A percentile compares a stretch with the other conserved stretches of the same genome.
Conservation (phyloP, 345 rosid species). For the Citropsis articulata region DNA sequence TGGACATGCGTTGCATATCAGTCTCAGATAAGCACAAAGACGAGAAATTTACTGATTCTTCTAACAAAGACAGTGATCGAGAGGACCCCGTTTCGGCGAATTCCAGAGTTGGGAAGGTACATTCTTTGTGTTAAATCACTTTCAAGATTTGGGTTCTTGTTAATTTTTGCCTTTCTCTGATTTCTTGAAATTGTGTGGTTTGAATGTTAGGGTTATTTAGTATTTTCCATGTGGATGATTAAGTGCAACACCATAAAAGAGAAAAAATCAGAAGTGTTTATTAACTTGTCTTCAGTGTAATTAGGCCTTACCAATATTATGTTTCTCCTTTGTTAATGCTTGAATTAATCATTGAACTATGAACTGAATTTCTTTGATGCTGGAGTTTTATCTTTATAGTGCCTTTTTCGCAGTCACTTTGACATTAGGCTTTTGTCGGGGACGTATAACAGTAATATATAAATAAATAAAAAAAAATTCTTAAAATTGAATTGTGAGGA, state of each 20-base stretch:
- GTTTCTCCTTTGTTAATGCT: not conserved
- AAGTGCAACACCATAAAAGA: not conserved
- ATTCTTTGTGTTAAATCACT: not conserved
- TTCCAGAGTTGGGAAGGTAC: constrained; percentile 55
- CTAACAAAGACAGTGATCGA: constrained; percentile 27
- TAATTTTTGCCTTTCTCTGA: not conserved
- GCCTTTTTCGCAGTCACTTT: not conserved
- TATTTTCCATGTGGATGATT: not conserved
- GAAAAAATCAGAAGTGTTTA: not conserved
- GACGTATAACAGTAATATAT: not conserved
- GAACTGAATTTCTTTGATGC: not conserved
- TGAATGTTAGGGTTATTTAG: not conserved
- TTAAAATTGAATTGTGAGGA: not conserved
- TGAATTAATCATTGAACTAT: not conserved
- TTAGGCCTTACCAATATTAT: not conserved
- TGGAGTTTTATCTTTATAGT: not conserved
- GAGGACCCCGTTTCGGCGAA: constrained; percentile 28
- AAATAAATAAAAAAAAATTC: too few relatives aligned
- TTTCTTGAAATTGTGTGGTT: not conserved
- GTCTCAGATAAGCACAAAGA: constrained; percentile 32
- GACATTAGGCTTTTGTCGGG: not conserved
- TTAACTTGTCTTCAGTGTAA: not conserved
- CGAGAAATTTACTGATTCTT: constrained; percentile 20
- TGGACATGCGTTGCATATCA: constrained; percentile 59
- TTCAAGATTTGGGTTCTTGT: constrained; percentile 15